Conservation (phyloP, 176 grass and related monocot genomes). For the Oryza nivara region DNA sequence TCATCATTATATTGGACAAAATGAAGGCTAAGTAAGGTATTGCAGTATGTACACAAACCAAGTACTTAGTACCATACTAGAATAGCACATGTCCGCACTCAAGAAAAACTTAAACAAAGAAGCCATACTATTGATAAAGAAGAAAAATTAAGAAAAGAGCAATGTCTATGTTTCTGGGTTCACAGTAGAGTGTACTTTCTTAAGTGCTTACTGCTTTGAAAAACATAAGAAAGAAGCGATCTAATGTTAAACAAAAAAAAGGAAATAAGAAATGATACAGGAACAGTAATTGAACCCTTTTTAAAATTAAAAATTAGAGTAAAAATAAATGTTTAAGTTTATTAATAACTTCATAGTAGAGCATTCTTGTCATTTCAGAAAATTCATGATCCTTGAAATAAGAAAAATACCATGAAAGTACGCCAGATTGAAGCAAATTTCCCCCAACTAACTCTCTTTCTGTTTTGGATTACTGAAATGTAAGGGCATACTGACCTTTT, state of each 20-base stretch:
- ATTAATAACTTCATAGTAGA: not conserved
- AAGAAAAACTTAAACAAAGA: slow-evolving; percentile 6
- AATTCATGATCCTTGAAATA: slow-evolving; percentile 8
- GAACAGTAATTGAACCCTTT: not conserved
- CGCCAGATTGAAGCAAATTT: slow-evolving; percentile 1
- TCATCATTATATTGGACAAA: not conserved
- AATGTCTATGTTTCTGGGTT: not conserved
- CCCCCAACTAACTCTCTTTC: not conserved
- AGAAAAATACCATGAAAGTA: slow-evolving; percentile 5
- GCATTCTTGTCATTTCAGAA: not conserved
- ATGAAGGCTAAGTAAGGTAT: slow-evolving; percentile 2
- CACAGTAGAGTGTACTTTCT: not conserved
- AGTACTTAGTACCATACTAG: not conserved
- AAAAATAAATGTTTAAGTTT: not conserved
- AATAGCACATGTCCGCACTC: not conserved
- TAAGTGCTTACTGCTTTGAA: not conserved
- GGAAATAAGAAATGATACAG: not conserved
- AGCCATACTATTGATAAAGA: not conserved
- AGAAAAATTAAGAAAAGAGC: not conserved
- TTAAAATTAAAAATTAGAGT: not conserved
- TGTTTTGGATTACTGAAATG: slow-evolving; percentile 17
- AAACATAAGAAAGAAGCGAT: not conserved
- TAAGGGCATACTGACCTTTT: slow-evolving; percentile 47
- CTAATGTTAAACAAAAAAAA: slow-evolving; percentile 4
- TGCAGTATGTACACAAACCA: not conserved